Percentiles rank a stretch among this genome's conserved stretches.
Conservation (phyloP, 2,329 filamentous ascomycete genomes). For the Didymella exigua region DNA sequence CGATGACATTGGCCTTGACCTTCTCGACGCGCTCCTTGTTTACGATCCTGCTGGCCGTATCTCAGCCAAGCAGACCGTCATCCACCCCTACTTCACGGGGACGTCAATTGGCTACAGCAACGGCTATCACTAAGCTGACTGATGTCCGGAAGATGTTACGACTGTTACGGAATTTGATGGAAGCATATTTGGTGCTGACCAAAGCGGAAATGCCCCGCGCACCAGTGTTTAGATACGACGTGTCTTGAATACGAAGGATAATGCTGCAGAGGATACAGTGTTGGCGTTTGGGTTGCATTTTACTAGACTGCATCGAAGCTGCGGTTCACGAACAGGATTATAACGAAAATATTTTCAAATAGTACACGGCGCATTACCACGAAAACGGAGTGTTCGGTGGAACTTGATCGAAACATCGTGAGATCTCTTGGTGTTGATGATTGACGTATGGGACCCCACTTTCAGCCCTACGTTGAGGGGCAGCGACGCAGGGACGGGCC, state of each 20-base stretch:
- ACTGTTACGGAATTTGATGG: slow-evolving; percentile 36
- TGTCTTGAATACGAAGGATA: slow-evolving; percentile 29
- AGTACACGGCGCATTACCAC: not conserved
- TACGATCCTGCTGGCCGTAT: slow-evolving; percentile 88
- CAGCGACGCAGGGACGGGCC: slow-evolving; percentile 18
- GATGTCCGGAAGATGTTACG: slow-evolving; percentile 34
- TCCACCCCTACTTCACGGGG: slow-evolving; percentile 81
- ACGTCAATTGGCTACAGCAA: slow-evolving; percentile 54
- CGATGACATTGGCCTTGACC: slow-evolving; percentile 72
- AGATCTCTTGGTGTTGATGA: slow-evolving; percentile 19
- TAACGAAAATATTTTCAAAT: not conserved
- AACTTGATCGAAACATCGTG: not conserved
- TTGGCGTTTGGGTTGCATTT: slow-evolving; percentile 31
- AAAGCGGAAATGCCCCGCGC: slow-evolving; percentile 8
- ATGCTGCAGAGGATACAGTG: slow-evolving; percentile 24
- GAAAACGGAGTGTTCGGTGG: too few species aligned
- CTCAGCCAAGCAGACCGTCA: slow-evolving; percentile 84
- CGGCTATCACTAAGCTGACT: slow-evolving; percentile 36
- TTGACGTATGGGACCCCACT: slow-evolving; percentile 39
- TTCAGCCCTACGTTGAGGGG: slow-evolving; percentile 36
- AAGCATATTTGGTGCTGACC: slow-evolving; percentile 24
- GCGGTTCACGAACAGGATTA: slow-evolving; percentile 1
- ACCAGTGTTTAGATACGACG: slow-evolving; percentile 20
- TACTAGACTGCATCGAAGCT: slow-evolving; percentile 13
- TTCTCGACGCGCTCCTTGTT: slow-evolving; percentile 74